Base-by-base conservation (phyloP, 2,329 filamentous ascomycete species). In the Calonectria pseudoturangicola region DNA sequence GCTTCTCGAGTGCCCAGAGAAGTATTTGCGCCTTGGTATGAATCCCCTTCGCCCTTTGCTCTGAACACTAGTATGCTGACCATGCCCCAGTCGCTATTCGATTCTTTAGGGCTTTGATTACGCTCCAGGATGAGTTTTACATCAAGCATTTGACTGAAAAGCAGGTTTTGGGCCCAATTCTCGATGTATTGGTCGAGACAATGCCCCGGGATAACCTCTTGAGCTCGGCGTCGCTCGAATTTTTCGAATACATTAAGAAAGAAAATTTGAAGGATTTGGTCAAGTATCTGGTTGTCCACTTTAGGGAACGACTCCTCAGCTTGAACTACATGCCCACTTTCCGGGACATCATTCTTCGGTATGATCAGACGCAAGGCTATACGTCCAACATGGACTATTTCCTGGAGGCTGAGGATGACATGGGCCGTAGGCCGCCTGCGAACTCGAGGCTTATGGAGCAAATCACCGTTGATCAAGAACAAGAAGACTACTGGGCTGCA, bases 401-500 rank as follows among this genome's bases (percentile, higher is more conserved):
- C 75, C 88, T 93, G 66, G 93, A 96, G 69, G 91, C 92, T 18
- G 92, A 93, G 70, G 92, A 91, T 1, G 90, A 91, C 27, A 85
- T 86, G 75, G 86, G 80, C 3, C 84, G 86, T 62, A 85, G 85
- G 70, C 85, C 84, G 25, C 79, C 83, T 12, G 82, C 85, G 3
- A 86, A 87, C 66, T 79, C 85, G 73, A 93, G 93, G 83, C 91
- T 88, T 54, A 89, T 97, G 82, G 95, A 95, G 80, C 95, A 98
- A 66, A 83, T 91, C 12, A 75, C 83, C 0, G 90, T 96, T 81
- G 96, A 98, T 81, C 89, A 93, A 7, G 92, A 93, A 13, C 95
- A 98, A 82, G 96, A 98, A 79, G 95, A 96, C 51, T 99, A 98
- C 83, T 98, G 97, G 89, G 96, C 98, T 79, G 92, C 91, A 0